Conservation (phyloP, 2,329 filamentous ascomycete species). For the Lanzia echinophila region DNA sequence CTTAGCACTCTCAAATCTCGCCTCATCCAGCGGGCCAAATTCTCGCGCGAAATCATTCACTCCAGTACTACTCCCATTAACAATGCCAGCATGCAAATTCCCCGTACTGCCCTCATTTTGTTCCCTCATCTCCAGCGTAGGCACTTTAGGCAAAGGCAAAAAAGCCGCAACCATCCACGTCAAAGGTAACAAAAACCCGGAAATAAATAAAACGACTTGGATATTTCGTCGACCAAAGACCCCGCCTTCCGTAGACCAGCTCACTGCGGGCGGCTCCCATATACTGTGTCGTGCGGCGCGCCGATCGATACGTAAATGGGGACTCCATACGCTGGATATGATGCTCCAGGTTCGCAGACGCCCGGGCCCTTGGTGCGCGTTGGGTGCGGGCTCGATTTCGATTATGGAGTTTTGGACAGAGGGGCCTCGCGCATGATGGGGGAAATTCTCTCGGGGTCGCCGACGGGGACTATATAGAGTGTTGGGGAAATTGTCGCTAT, state of each 20-base stretch:
- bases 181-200: conserved; percentile 73
- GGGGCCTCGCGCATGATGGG: conserved; percentile 21
- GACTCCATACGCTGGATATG: conserved; percentile 64
- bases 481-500: conserved; percentile 41
- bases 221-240: conserved; percentile 61
- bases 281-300: conserved; percentile 51
- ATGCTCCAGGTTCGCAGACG: conserved; percentile 38
- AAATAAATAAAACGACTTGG: conserved; percentile 67
- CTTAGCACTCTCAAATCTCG: conserved; percentile 45
- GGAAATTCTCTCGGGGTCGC: conserved; percentile 36
- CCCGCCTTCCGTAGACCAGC: conserved; percentile 55
- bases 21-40: conserved; percentile 29
- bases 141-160: conserved; percentile 60
- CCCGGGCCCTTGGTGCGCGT: conserved; percentile 12
- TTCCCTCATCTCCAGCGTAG: conserved; percentile 46
- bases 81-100: conserved; percentile 7
- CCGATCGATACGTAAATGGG: conserved; percentile 61
- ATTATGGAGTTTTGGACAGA: conserved; percentile 33
- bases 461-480: conserved; percentile 41
- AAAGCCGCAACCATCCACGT: conserved; percentile 77
- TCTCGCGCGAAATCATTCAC: conserved; percentile 23
- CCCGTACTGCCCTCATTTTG: conserved; percentile 31
- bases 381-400: conserved; percentile 36
- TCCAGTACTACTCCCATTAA: conserved; percentile 17
- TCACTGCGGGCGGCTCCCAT: conserved; percentile 68